phyloP scores from a whole-genome alignment of 345 rosid genomes.

The Brassica napus region Da-Ae NC_063443.1:1063501-1064000 shows the following conservation, averaged over 20 bases:
- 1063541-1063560: slow-evolving; percentile 3
- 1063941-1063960: not conserved
- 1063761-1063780: slow-evolving; percentile 11
- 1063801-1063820: slow-evolving; percentile 22
- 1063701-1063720: not conserved
- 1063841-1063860: slow-evolving; percentile 20
- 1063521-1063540: slow-evolving; percentile 15
- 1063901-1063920: not conserved
- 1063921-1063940: slow-evolving; percentile 7
- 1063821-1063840: slow-evolving; percentile 28
- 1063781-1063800: not conserved
- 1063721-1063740: not conserved
- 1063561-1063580: not conserved
- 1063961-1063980: slow-evolving; percentile 1
- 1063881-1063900: not conserved
- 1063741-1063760: not conserved
- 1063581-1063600: not conserved
- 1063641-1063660: not conserved
- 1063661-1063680: slow-evolving; percentile 11
- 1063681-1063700: slow-evolving; percentile 14
- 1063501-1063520: slow-evolving; percentile 33
- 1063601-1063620: not conserved
- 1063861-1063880: slow-evolving; percentile 10
- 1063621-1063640: slow-evolving; percentile 17
- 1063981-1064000: slow-evolving; percentile 33